Evolutionary conservation across 2,329 filamentous ascomycete genomes (phyloP), one percentile per base, ranked within the genome.

Genomic region (Aspergillus fumigatiaffinis): DNA sequence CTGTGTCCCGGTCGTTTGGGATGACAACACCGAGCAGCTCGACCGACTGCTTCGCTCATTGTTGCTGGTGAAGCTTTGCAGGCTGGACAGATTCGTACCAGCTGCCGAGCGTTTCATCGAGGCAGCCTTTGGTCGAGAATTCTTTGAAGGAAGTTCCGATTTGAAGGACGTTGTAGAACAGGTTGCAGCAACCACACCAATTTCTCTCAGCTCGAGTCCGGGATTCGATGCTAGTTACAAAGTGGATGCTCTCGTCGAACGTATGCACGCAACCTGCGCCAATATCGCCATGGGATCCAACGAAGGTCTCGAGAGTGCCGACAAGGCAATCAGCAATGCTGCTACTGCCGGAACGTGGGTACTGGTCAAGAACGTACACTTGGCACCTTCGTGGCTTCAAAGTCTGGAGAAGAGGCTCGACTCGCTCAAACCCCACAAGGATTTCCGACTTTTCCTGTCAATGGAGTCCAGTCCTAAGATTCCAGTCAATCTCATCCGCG

Each of bases 241-340:
- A 81, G 94, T 99, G 59, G 94, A 99, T 74, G 91, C 88, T 60
- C 82, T 99, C 54, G 95, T 97, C 29, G 91, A 96, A 75, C 85
- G 91, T 64, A 87, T 86, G 73, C 85, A 86, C 58, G 87, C 91
- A 52, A 87, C 85, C 54, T 99, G 94, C 78, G 92, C 92, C 58
- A 97, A 97, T 74, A 97, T 99, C 70, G 95, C 95, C 67, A 99
- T 99, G 94, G 94, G 94, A 70, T 97, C 94, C 49, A 95, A 95
- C 69, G 94, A 99, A 80, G 91, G 92, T 71, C 81, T 95, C 20
- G 87, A 92, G 57, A 94, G 87, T 60, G 94, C 94, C 20, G 94
- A 99, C 80, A 96, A 96, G 76, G 94, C 95, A 29, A 92, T 99
- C 70, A 90, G 86, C 76, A 91, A 92, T 67, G 94, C 94, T 9